These are phyloP conservation scores for Sporisorium exsertum DNA, from an alignment of 1,284 basidiomycete genomes.

Conservation along the genomic window DNA sequence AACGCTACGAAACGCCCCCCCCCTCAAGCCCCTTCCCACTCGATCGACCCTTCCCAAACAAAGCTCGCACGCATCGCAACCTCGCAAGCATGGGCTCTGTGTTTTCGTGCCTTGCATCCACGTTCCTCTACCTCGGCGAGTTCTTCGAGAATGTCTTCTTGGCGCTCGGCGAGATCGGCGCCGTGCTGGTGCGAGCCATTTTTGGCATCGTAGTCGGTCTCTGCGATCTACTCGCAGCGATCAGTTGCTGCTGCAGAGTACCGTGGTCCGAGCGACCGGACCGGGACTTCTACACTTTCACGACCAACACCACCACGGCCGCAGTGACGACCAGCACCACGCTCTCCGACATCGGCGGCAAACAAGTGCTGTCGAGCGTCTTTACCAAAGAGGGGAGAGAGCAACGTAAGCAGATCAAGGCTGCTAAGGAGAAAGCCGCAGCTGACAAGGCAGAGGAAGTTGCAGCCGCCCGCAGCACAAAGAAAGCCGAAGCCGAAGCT, in stretches of 20 bases:
- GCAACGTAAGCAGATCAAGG: slow-evolving; percentile 45
- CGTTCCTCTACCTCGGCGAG: slow-evolving; percentile 52
- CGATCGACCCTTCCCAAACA: not conserved
- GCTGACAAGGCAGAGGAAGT: slow-evolving; percentile 23
- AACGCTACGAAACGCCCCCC: not conserved
- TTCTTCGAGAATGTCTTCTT: slow-evolving; percentile 51
- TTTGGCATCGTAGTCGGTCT: slow-evolving; percentile 57
- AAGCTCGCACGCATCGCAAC: not conserved
- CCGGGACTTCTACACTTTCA: slow-evolving; percentile 34
- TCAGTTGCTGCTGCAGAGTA: slow-evolving; percentile 58
- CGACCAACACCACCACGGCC: slow-evolving; percentile 1
- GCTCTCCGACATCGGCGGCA: slow-evolving; percentile 29
- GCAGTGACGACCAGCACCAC: slow-evolving; percentile 1
- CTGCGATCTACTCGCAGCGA: slow-evolving; percentile 58
- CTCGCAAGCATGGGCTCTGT: slow-evolving; percentile 50
- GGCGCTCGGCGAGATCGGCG: slow-evolving; percentile 54
- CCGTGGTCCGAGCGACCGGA: slow-evolving; percentile 57
- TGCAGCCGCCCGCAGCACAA: slow-evolving; percentile 14
- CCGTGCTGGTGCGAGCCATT: slow-evolving; percentile 49
- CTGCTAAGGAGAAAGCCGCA: slow-evolving; percentile 55
- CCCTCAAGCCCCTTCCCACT: not conserved
- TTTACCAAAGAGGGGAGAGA: slow-evolving; percentile 42
- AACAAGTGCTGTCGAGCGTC: slow-evolving; percentile 34
- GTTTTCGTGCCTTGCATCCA: slow-evolving; percentile 53
- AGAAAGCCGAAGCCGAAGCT: slow-evolving; percentile 22